Evolutionary conservation across 2,329 filamentous ascomycete species (phyloP).

Genomic region (Fusarium haematococcum): DNA sequence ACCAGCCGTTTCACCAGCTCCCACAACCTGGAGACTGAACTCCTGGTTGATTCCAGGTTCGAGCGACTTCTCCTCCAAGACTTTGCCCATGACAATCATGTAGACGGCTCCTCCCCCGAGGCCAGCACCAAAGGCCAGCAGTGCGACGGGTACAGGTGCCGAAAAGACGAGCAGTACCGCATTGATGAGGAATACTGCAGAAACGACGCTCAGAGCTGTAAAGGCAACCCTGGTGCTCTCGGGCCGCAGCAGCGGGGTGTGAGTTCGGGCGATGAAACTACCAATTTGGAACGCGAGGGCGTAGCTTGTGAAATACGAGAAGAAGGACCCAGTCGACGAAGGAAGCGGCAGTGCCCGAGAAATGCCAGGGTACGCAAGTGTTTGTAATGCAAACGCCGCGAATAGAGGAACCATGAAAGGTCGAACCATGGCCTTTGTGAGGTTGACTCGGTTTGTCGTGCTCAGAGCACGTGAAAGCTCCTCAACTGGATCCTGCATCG

Average conservation of each 20-base stretch:
- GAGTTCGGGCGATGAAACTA: slow-evolving; percentile 41
- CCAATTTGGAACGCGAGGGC: slow-evolving; percentile 47
- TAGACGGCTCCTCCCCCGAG: slow-evolving; percentile 46
- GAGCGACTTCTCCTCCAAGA: slow-evolving; percentile 33
- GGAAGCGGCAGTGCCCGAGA: slow-evolving; percentile 44
- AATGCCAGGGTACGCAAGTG: slow-evolving; percentile 45
- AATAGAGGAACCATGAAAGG: slow-evolving; percentile 46
- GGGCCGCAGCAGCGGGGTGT: slow-evolving; percentile 33
- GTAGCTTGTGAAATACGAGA: slow-evolving; percentile 45
- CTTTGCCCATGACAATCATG: slow-evolving; percentile 38
- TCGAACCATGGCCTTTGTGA: slow-evolving; percentile 24
- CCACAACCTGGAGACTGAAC: slow-evolving; percentile 46
- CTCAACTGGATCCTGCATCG: slow-evolving; percentile 52
- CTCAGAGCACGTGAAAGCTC: slow-evolving; percentile 29
- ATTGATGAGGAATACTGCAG: slow-evolving; percentile 32
- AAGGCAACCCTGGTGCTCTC: slow-evolving; percentile 21
- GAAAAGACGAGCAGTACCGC: slow-evolving; percentile 40
- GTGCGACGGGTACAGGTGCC: slow-evolving; percentile 35
- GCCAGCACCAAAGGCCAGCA: slow-evolving; percentile 45
- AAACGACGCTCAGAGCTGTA: slow-evolving; percentile 12
- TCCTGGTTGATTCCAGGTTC: slow-evolving; percentile 38
- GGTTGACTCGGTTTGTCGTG: slow-evolving; percentile 26
- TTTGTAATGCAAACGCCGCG: slow-evolving; percentile 37
- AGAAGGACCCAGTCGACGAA: slow-evolving; percentile 40
- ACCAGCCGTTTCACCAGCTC: slow-evolving; percentile 47